Evolutionary conservation across 2,329 filamentous ascomycete species (phyloP), one percentile per base, ranked within the genome.

Genomic region (Dactylellina parvicollis): DNA sequence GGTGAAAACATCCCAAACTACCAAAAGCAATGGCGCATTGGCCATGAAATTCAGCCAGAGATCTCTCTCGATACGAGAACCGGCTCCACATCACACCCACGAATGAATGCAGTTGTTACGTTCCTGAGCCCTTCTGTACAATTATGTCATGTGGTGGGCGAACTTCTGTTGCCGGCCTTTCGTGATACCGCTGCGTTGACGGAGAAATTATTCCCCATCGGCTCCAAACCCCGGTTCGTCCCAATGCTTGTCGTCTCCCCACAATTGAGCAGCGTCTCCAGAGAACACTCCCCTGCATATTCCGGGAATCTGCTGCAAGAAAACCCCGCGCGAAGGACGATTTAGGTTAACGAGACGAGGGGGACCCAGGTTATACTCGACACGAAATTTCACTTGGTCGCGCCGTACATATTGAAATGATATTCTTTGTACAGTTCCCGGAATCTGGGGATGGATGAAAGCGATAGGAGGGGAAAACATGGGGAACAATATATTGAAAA

Each of bases 181-280:
- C 14, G 16, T 26, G 47, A 32, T 7, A 10, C 14, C 40, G 16
- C 22, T 4, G 9, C 2, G 28, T 3, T 14, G 42, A 61, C 64
- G 64, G 64, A 61, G 64, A 69, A 69, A 69, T 69, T 69, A 69
- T 69, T 60, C 47, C 52, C 64, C 54, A 36, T 60, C 36, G 60
- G 60, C 38, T 65, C n/a, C 22, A 4, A 38, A 60, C 28, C 64
- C 54, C 20, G 32, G 62, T 10, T 54, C 12, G 24, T n/a, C 22
- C 24, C 32, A 57, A 54, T 30, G 46, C 54, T 34, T 60, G 55
- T n/a, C n/a, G n/a, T n/a, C n/a, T n/a, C n/a, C n/a, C n/a, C n/a
- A n/a, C n/a, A 46, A 24, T 34, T 28, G n/a, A 2, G 34, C 16
- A 47, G 10, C 10, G 36, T 50, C 50, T 52, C 54, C 55, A 42